A percentile compares a stretch with the other conserved stretches of the same genome.
phyloP scores from a whole-genome alignment of 2,329 filamentous ascomycete genomes.

The Aspergillus sp. region DNA sequence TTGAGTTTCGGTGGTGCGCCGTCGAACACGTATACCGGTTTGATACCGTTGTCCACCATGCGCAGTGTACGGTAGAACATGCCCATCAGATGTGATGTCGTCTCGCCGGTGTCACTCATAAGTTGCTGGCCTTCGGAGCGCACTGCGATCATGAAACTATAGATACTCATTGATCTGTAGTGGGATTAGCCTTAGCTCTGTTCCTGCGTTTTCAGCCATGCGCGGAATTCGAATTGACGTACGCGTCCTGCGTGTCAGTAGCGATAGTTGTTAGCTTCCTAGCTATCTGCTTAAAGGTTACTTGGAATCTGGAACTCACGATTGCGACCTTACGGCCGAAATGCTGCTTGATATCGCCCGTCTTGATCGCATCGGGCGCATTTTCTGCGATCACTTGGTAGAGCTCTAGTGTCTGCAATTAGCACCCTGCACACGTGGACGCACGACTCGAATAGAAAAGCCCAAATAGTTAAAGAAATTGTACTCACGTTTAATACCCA shows the following conservation, averaged over 20 bases:
- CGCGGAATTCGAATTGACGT: slow-evolving; percentile 15
- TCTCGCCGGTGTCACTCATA: slow-evolving; percentile 90
- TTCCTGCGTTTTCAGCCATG: background rate
- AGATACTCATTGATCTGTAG: slow-evolving; percentile 87
- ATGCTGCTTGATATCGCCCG: slow-evolving; percentile 97
- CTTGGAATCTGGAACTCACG: slow-evolving; percentile 48
- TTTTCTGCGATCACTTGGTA: slow-evolving; percentile 82
- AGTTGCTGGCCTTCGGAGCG: slow-evolving; percentile 95
- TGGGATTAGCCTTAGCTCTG: background rate
- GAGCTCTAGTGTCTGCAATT: slow-evolving; percentile 46
- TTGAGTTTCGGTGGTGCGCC: slow-evolving; percentile 96
- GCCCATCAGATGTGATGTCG: slow-evolving; percentile 96
- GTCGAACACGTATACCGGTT: slow-evolving; percentile 96
- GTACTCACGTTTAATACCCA: slow-evolving; percentile 48
- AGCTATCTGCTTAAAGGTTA: background rate
- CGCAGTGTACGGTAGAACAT: slow-evolving; percentile 98
- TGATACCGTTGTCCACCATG: slow-evolving; percentile 98
- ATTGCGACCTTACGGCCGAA: slow-evolving; percentile 98
- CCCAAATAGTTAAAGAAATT: background rate
- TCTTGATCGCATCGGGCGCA: slow-evolving; percentile 90
- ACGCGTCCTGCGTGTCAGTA: slow-evolving; percentile 49
- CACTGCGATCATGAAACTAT: slow-evolving; percentile 96
- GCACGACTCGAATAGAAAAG: background rate
- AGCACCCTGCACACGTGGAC: slow-evolving; percentile 2
- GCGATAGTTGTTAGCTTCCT: background rate